A percentile compares a stretch with the other conserved stretches of the same genome.
Conservation (phyloP, 345 rosid species). For the Linum trigynum region DNA sequence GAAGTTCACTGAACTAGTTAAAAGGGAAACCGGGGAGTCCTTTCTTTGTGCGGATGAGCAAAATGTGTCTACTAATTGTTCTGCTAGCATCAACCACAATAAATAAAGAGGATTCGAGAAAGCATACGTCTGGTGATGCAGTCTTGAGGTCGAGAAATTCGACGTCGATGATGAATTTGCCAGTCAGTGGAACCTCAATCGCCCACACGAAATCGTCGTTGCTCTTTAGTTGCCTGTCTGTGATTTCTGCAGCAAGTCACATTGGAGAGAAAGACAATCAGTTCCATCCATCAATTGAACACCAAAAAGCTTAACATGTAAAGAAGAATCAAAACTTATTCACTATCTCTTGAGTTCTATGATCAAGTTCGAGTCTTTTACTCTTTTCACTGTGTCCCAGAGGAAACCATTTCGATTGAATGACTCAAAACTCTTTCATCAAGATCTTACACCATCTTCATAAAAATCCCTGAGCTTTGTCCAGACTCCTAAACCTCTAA, state of each 20-base stretch:
- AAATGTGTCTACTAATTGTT: background rate
- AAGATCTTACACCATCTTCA: background rate
- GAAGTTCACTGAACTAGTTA: no score
- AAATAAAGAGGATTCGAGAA: conserved; percentile 4
- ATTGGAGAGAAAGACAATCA: background rate
- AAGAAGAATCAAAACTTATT: no score
- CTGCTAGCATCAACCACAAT: background rate
- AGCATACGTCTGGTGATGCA: conserved; percentile 54
- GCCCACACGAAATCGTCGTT: conserved; percentile 80
- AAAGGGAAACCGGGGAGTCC: no score
- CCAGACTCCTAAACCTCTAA: no score
- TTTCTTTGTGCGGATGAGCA: no score
- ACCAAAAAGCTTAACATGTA: no score
- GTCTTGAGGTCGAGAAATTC: conserved; percentile 82
- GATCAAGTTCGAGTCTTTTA: no score
- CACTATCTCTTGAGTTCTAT: no score
- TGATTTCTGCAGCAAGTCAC: conserved; percentile 43
- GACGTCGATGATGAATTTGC: conserved; percentile 79
- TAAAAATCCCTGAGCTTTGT: no score
- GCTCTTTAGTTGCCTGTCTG: conserved; percentile 62
- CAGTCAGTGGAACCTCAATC: conserved; percentile 67
- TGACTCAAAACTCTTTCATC: background rate
- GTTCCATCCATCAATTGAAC: background rate
- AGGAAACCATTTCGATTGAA: background rate
- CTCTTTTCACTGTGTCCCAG: no score